phyloP scores from a whole-genome alignment of 495 filamentous ascomycete species.

The Aspergillus coremiiformis region DNA sequence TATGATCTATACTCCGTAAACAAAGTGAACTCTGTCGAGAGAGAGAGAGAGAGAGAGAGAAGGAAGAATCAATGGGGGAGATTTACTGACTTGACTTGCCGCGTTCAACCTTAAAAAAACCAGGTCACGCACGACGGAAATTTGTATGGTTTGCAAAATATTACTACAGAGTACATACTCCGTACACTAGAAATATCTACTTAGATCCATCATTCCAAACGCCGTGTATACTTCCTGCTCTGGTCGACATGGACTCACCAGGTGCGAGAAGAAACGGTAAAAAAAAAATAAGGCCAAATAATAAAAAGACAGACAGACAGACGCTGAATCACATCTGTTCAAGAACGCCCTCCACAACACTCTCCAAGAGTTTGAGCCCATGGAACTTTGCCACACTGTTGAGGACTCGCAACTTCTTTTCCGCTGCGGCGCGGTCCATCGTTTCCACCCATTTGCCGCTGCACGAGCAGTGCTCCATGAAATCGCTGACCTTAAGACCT shows the following conservation, averaged over 20 bases:
- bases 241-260: background rate
- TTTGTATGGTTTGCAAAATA: no score
- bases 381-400: slow-evolving; percentile 69
- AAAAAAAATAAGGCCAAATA: background rate
- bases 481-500: slow-evolving; percentile 67
- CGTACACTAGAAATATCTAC: background rate
- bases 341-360: slow-evolving; percentile 59
- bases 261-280: slow-evolving; percentile 1
- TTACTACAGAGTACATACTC: no score
- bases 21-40: no score
- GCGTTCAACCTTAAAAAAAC: no score
- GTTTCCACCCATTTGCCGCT: slow-evolving; percentile 74
- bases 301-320: slow-evolving; percentile 11
- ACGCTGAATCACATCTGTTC: slow-evolving; percentile 19
- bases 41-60: no score
- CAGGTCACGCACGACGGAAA: no score
- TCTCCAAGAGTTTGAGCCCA: slow-evolving; percentile 69
- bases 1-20: no score
- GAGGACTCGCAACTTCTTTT: slow-evolving; percentile 59
- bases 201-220: background rate
- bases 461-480: slow-evolving; percentile 95
- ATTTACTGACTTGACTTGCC: no score
- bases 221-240: background rate
- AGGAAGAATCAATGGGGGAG: no score
- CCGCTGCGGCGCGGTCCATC: slow-evolving; percentile 59